Evolutionary conservation across 2,329 filamentous ascomycete species (phyloP), one percentile per base, ranked within the genome.

Genomic region (Penicillium janthinellum): DNA sequence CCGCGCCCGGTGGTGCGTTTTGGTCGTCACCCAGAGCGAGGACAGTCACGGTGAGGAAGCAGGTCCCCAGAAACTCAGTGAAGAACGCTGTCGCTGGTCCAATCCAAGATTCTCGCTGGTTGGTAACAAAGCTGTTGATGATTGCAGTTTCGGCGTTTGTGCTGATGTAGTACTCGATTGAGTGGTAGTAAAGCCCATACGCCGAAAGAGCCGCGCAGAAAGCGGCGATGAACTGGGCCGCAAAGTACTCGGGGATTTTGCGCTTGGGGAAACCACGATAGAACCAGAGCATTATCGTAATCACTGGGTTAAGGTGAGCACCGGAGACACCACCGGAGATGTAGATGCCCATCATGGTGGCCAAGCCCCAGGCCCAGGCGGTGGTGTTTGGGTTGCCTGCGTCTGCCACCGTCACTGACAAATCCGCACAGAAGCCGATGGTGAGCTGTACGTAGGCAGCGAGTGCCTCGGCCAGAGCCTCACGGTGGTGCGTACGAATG

Each of bases 401-500:
- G 17, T 69, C 61, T 22, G 71, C 70, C 14, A 73, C 37, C 12
- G 79, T 79, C 34, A 82, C 77, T 1, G 77, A 77, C 1, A 84
- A 72, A 57, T 84, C 80, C 12, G 79, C 78, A 51, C 77, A 80
- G 60, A 86, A 80, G 5, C 83, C 83, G 22, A 85, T 75, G 6
- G 75, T 78, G 54, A 78, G 72, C 59, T 73, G 66, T 3, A 71
- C 67, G 49, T 71, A 71, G 34, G 82, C 82, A 3, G 78, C 82
- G 8, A 86, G 75, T 1, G 81, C 77, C 62, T 86, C 83, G 1
- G 83, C 83, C 1, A 84, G 73, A 31, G 82, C 80, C 66, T 85
- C 83, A 11, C 82, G 78, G 64, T 83, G 80, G 38, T 80, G 76
- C 0, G 81, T 80, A 22, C 83, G 78, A 25, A 84, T 76, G 17